Evolutionary conservation across 441 rosid genomes (phyloP), one percentile per base, ranked within the genome.

Genomic region (Lepidium campestre): DNA sequence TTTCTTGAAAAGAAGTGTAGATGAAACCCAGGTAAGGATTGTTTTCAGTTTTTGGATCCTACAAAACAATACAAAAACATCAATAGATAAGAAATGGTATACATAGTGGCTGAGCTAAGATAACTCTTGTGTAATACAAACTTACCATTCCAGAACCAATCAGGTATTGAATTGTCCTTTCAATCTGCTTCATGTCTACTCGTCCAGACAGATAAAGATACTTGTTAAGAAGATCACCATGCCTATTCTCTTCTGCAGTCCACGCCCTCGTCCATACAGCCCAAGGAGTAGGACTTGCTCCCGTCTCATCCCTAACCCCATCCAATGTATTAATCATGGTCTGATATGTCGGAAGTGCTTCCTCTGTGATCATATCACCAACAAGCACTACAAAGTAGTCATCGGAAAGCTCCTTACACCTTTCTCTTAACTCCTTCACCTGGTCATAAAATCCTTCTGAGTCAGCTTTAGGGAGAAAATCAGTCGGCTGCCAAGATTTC

Each of bases 361-460:
- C 84, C 71, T 82, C 84, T 2, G 84, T 82, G 69, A 82, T 80
- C 86, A 82, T 82, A 72, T 82, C 84, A 15, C 86, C 86, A 64
- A 82, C 70, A 70, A 83, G 70, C 40, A 77, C 85, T 4, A 78
- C 79, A 19, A 80, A 80, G 61, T 78, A 83, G 7, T 83, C 85
- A 67, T 83, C 81, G 7, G 83, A 53, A 10, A 83, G 76, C 62
- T 80, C 87, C 31, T 64, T 72, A 23, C 75, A 56, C 36, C 85
- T 64, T 19, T 79, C 80, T 56, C 81, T 77, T 37, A 83, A 52
- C 67, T 83, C 83, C 70, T 68, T 83, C 13, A 83, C 81, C 75
- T 83, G 85, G 22, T 79, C 81, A 62, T 57, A 75, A 76, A 80
- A 80, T 45, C 79, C 87, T 54, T 80, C 85, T 1, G 80, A 80